These are phyloP conservation scores for Perkinsus olseni DNA, from an alignment of 169 alveolate species.

Conservation along the genomic window DNA sequence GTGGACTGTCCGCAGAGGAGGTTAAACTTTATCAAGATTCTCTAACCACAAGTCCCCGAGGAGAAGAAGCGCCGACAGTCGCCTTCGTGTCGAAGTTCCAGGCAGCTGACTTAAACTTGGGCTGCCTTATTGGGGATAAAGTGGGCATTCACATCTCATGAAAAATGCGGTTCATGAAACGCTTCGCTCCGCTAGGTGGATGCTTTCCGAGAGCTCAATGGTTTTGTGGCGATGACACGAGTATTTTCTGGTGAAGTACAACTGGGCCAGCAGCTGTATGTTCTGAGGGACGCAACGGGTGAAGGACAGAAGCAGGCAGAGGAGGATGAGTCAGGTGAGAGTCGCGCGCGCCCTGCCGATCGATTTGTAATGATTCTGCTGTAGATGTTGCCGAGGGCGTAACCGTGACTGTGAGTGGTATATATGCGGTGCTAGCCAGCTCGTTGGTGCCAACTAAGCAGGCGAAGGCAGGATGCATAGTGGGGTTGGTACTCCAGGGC, in stretches of 20 bases:
- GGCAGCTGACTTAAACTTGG: background rate
- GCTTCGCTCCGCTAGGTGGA: background rate
- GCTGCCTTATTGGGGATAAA: background rate
- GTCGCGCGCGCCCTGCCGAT: background rate
- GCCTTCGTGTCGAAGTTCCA: background rate
- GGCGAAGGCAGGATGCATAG: background rate
- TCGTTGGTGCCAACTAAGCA: background rate
- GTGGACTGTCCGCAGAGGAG: background rate
- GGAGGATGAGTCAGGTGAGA: background rate
- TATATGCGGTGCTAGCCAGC: background rate
- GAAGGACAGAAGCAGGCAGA: background rate
- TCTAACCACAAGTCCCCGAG: background rate
- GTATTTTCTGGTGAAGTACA: background rate
- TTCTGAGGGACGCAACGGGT: background rate
- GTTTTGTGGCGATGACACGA: background rate
- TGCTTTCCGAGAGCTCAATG: background rate
- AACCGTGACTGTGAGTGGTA: background rate
- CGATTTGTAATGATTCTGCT: background rate
- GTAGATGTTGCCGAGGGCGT: background rate
- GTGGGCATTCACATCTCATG: background rate
- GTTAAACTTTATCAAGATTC: background rate
- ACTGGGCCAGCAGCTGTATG: background rate
- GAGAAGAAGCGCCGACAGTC: background rate
- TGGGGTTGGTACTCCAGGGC: background rate
- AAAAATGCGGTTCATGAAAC: background rate